These are phyloP conservation scores for Ustulina deusta DNA, from an alignment of 2,329 filamentous ascomycete species.

Conservation along the genomic window DNA sequence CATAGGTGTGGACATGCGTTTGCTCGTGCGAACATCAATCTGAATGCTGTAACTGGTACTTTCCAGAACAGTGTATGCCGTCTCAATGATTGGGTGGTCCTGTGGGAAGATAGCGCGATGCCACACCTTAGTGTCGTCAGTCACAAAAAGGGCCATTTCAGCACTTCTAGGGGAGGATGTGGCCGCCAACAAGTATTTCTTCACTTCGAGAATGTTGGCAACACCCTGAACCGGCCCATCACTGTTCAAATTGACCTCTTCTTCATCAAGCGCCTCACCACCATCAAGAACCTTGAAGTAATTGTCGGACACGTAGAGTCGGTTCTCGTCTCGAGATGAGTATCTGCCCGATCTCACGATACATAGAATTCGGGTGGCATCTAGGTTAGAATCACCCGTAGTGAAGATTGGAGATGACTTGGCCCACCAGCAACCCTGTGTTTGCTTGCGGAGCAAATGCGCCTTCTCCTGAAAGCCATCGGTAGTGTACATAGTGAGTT, in stretches of 20 bases:
- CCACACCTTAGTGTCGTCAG: conserved; percentile 85
- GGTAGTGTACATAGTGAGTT: conserved; percentile 78
- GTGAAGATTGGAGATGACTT: conserved; percentile 80
- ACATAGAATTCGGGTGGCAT: conserved; percentile 81
- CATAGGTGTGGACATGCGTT: conserved; percentile 74
- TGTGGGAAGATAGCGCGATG: conserved; percentile 90
- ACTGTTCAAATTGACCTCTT: conserved; percentile 81
- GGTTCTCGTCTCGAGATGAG: conserved; percentile 77
- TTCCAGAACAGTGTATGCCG: conserved; percentile 93
- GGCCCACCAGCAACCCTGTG: conserved; percentile 88
- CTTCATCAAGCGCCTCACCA: conserved; percentile 66
- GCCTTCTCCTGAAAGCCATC: conserved; percentile 82
- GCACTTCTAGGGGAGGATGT: conserved; percentile 82
- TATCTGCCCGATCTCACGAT: conserved; percentile 80
- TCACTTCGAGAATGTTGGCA: conserved; percentile 83
- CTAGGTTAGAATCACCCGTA: conserved; percentile 72
- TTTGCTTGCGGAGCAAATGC: conserved; percentile 74
- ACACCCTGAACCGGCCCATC: conserved; percentile 82
- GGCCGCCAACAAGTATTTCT: conserved; percentile 87
- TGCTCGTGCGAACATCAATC: conserved; percentile 86
- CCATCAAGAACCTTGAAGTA: conserved; percentile 73
- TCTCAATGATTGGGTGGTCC: conserved; percentile 82
- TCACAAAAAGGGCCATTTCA: conserved; percentile 93
- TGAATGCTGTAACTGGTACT: conserved; percentile 98
- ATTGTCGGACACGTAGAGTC: conserved; percentile 83